These are phyloP conservation scores for Kwoniella botswanensis DNA, from an alignment of 768 basidiomycete genomes.

Conservation along the genomic window DNA sequence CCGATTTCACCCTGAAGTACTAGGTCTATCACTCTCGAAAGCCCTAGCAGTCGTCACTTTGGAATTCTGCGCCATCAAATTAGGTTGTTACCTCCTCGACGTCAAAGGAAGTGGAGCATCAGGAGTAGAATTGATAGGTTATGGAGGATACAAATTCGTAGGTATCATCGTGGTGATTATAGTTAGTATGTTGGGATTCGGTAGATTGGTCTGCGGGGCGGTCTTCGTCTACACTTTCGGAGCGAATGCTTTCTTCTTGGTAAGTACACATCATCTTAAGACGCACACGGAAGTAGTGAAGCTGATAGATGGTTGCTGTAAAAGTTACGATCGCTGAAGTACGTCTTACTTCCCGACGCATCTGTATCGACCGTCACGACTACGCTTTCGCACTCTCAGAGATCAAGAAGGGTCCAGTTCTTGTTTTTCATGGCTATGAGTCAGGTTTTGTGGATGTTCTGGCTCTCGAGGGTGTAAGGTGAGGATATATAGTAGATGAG, in stretches of 20 bases:
- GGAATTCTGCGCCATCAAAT: slow-evolving; percentile 86
- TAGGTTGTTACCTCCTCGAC: slow-evolving; percentile 91
- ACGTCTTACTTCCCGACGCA: slow-evolving; percentile 85
- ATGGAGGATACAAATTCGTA: slow-evolving; percentile 97
- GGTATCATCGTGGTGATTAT: slow-evolving; percentile 86
- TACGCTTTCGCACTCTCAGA: slow-evolving; percentile 76
- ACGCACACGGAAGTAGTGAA: too few relatives aligned
- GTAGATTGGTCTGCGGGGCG: slow-evolving; percentile 68
- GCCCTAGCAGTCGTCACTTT: slow-evolving; percentile 81
- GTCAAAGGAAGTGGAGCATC: slow-evolving; percentile 73
- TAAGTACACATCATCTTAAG: slow-evolving; percentile 59
- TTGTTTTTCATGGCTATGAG: slow-evolving; percentile 81
- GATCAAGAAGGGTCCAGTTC: slow-evolving; percentile 84
- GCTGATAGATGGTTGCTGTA: not conserved
- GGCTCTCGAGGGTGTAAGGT: slow-evolving; percentile 71
- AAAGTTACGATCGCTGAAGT: slow-evolving; percentile 88
- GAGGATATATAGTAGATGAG: not conserved
- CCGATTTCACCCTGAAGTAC: slow-evolving; percentile 83
- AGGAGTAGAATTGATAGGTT: slow-evolving; percentile 74
- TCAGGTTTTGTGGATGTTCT: slow-evolving; percentile 84
- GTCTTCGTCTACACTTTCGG: slow-evolving; percentile 84
- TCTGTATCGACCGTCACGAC: slow-evolving; percentile 64
- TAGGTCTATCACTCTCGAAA: slow-evolving; percentile 83
- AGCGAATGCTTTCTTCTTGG: slow-evolving; percentile 92
- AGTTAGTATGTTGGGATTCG: slow-evolving; percentile 69